These are phyloP conservation scores for Ceratobasidium sp. DNA, from an alignment of 1,284 basidiomycete genomes.

Conservation along the genomic window DNA sequence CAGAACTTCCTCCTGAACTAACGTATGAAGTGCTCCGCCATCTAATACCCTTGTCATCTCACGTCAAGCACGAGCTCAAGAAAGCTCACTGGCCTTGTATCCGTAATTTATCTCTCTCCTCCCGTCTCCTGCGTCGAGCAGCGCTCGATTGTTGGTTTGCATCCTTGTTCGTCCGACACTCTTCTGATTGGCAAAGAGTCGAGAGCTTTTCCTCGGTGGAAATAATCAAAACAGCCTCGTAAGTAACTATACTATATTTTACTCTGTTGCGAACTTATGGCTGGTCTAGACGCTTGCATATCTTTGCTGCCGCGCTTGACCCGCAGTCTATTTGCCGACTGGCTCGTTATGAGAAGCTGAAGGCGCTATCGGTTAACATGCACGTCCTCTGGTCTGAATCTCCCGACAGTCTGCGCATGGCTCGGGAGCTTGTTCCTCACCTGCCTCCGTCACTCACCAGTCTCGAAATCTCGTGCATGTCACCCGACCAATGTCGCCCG, in stretches of 20 bases:
- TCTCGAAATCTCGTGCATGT: constrained; percentile 28
- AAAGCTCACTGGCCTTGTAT: constrained; percentile 20
- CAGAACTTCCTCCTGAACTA: constrained; percentile 19
- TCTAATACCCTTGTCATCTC: constrained; percentile 5
- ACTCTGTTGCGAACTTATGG: background rate
- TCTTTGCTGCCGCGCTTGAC: constrained; percentile 28
- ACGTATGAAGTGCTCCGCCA: constrained; percentile 21
- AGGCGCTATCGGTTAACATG: constrained; percentile 21
- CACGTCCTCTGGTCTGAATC: constrained; percentile 20
- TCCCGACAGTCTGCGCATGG: constrained; percentile 4
- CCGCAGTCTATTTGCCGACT: constrained; percentile 4
- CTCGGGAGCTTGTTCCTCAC: constrained; percentile 1
- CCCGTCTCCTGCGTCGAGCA: background rate
- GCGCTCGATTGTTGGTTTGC: constrained; percentile 24
- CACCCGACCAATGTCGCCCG: constrained; percentile 6
- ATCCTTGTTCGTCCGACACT: constrained; percentile 9
- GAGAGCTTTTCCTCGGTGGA: background rate
- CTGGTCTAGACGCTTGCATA: constrained; percentile 6
- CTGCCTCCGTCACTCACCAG: constrained; percentile 1
- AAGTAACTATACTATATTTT: background rate
- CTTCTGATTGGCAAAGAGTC: constrained; percentile 22
- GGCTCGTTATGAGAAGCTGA: constrained; percentile 17
- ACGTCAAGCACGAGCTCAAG: constrained; percentile 19
- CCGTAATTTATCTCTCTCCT: constrained; percentile 22
- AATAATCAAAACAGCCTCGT: constrained; percentile 16